Evolutionary conservation across 2,329 filamentous ascomycete species (phyloP).

Genomic region (Fusarium fujikuroi): DNA sequence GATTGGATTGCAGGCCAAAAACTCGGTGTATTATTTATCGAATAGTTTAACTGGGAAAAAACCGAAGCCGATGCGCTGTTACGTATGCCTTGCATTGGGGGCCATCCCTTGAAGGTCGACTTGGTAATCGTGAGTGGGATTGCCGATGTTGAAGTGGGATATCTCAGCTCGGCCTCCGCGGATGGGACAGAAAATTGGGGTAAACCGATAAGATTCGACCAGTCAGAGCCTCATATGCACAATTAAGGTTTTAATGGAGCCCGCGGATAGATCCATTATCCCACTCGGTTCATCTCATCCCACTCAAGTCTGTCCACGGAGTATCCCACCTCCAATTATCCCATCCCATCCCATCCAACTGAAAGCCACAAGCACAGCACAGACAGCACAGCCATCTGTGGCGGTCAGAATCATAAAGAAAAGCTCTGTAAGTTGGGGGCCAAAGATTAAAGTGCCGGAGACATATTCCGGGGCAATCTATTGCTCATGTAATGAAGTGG

Average conservation of each 20-base stretch:
- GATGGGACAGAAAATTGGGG: slow-evolving; percentile 1
- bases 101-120: slow-evolving; percentile 16
- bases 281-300: slow-evolving; percentile 11
- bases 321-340: too few relatives aligned
- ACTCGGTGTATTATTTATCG: neutral
- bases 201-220: accelerated
- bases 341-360: neutral
- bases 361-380: neutral
- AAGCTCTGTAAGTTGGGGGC: neutral
- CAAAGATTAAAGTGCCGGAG: neutral
- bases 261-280: neutral
- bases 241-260: neutral
- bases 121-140: slow-evolving; percentile 42
- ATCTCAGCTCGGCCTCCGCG: neutral
- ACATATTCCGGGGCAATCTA: neutral
- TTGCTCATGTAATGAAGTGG: neutral
- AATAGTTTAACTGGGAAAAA: slow-evolving; percentile 9
- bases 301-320: too few relatives aligned
- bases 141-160: slow-evolving; percentile 34
- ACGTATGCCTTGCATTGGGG: slow-evolving; percentile 19
- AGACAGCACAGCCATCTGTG: slow-evolving; percentile 2
- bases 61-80: neutral
- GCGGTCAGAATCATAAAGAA: neutral
- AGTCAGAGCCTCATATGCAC: accelerated
- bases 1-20: slow-evolving; percentile 22